Evolutionary conservation across 1,284 basidiomycete species (phyloP).

Genomic region (Leccinum subrobustum): DNA sequence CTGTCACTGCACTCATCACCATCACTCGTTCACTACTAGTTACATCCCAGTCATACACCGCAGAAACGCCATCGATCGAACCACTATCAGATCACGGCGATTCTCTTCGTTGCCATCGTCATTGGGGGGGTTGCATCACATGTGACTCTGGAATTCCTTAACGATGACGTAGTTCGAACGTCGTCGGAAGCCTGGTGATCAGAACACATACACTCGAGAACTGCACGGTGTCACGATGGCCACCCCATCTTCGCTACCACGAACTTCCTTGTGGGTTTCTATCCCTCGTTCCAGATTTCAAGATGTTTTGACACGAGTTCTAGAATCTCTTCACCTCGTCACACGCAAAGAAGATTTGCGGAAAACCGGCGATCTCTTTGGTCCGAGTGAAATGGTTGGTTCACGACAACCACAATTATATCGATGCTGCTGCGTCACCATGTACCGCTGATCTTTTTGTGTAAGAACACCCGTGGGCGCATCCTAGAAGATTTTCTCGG

Average conservation of each 20-base stretch:
- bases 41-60: background rate
- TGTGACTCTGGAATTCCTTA: slow-evolving; percentile 9
- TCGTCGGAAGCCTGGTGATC: slow-evolving; percentile 29
- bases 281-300: background rate
- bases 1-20: background rate
- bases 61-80: background rate
- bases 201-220: slow-evolving; percentile 43
- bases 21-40: background rate
- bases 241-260: background rate
- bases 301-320: background rate
- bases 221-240: background rate
- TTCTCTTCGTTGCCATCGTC: background rate
- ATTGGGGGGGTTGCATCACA: slow-evolving; percentile 1
- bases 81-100: background rate
- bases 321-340: background rate
- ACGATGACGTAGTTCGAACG: slow-evolving; percentile 20
- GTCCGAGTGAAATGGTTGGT: background rate
- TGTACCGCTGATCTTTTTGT: background rate
- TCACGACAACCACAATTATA: background rate
- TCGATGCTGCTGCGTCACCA: background rate
- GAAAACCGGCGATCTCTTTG: background rate
- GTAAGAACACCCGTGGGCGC: background rate
- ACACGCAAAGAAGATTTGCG: background rate
- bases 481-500: slow-evolving; percentile 30
- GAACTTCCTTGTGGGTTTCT: slow-evolving; percentile 1